These are phyloP conservation scores for Hypoxylon perforatum DNA, from an alignment of 495 filamentous ascomycete genomes.

Conservation along the genomic window DNA sequence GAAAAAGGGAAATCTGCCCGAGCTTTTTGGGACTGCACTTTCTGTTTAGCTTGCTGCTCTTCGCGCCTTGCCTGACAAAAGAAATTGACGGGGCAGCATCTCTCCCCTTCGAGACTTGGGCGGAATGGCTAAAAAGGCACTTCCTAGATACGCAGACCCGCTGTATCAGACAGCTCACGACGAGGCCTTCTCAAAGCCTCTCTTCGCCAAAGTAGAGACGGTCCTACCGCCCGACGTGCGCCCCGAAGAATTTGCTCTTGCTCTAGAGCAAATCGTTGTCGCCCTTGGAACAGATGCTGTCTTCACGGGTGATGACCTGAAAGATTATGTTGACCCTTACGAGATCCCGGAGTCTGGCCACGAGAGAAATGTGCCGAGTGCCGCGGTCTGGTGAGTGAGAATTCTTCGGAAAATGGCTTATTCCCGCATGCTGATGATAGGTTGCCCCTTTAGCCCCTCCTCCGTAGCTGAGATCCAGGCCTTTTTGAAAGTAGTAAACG, in stretches of 20 bases:
- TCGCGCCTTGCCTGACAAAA: too few species aligned
- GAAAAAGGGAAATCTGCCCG: slow-evolving; percentile 2
- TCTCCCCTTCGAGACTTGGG: neutral
- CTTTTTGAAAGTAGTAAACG: slow-evolving; percentile 51
- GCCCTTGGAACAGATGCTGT: slow-evolving; percentile 48
- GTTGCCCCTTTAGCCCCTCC: slow-evolving; percentile 38
- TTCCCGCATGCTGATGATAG: neutral
- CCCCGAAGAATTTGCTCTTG: slow-evolving; percentile 46
- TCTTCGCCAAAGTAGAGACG: slow-evolving; percentile 23
- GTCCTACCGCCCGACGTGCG: slow-evolving; percentile 57
- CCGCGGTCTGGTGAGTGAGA: slow-evolving; percentile 45
- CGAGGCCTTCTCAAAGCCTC: slow-evolving; percentile 40
- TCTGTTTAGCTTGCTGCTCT: neutral
- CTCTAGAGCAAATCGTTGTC: slow-evolving; percentile 38
- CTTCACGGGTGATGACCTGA: slow-evolving; percentile 42
- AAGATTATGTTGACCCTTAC: slow-evolving; percentile 54
- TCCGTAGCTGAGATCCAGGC: slow-evolving; percentile 51
- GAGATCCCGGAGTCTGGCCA: slow-evolving; percentile 43
- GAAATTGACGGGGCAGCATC: neutral
- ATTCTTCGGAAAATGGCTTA: neutral
- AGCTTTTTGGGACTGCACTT: neutral
- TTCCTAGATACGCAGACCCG: slow-evolving; percentile 32
- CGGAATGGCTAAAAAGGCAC: slow-evolving; percentile 6
- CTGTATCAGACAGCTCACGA: slow-evolving; percentile 43
- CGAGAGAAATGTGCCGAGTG: slow-evolving; percentile 50